Base-by-base conservation (phyloP, 805 yeast genomes). In the Yamadazyma phyllophila region DNA sequence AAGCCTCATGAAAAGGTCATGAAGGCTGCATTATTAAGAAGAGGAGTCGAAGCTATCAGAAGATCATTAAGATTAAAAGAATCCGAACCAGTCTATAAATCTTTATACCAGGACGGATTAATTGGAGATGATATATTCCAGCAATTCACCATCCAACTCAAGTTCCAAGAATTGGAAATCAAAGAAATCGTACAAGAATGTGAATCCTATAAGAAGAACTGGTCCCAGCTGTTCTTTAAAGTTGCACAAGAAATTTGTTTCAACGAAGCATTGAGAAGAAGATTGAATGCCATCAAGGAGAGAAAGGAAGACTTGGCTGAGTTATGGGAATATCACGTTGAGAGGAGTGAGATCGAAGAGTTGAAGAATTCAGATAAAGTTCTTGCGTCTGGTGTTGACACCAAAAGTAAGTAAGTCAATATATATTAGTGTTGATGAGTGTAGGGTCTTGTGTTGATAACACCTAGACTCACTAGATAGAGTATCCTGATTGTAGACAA, bases 81-180 rank as follows among this genome's bases (percentile, higher is more conserved):
- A 61, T 74, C 78, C 50, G 86, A 86, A 63, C 83, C 83, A 5
- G 80, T 76, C 46, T 78, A 89, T 58, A 80, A 77, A 41, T 73
- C 78, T 44, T 71, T 94, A 49, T 91, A 90, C 62, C 92, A 91
- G 60, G 81, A 80, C 44, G 98, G 98, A 0, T 81, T 90, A 13
- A 83, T 94, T 50, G 97, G 97, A 29, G 98, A 94, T 58, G 96
- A 87, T 43, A 71, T 88, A 30, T 85, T 80, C 76, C 85, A 86
- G 62, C 83, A 94, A 56, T 90, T 78, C 64, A 83, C 81, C 53
- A 78, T 88, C 41, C 90, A 88, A 53, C 78, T 77, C 47, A 88
- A 88, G 65, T 62, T 90, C 50, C 85, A 86, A 55, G 96, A 90
- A 57, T 61, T 85, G 24, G 98, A 94, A 65, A 69, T 94, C 52